These are phyloP conservation scores for Acer yangbiense DNA, from an alignment of 345 rosid species.

Conservation along the genomic window DNA sequence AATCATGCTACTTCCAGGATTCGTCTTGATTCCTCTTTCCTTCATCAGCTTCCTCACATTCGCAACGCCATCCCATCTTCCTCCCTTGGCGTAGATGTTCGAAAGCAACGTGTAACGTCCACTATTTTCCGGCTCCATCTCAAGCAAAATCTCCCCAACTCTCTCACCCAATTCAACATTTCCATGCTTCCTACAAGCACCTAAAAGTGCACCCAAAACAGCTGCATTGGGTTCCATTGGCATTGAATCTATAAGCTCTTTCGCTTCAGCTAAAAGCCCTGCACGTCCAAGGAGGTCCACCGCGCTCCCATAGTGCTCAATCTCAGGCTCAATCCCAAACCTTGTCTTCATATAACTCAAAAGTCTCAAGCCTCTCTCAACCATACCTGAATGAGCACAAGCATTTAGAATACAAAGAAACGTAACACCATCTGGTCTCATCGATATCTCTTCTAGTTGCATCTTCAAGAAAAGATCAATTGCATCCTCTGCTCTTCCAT, in stretches of 20 bases:
- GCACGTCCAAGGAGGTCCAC: slow-evolving; percentile 48
- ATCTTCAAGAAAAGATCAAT: slow-evolving; percentile 39
- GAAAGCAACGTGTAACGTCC: slow-evolving; percentile 47
- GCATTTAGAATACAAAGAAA: slow-evolving; percentile 40
- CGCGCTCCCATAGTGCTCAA: slow-evolving; percentile 50
- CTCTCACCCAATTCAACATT: slow-evolving; percentile 42
- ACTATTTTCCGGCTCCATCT: slow-evolving; percentile 45
- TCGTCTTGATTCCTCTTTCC: slow-evolving; percentile 46
- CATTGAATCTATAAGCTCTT: slow-evolving; percentile 39
- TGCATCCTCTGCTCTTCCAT: slow-evolving; percentile 49
- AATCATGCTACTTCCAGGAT: slow-evolving; percentile 37
- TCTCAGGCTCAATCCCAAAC: slow-evolving; percentile 35
- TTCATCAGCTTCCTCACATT: slow-evolving; percentile 44
- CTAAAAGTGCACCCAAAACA: slow-evolving; percentile 48
- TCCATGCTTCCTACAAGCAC: slow-evolving; percentile 46
- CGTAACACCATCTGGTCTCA: slow-evolving; percentile 42
- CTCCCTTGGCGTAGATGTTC: slow-evolving; percentile 49
- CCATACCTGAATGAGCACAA: slow-evolving; percentile 45
- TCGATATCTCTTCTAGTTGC: slow-evolving; percentile 24
- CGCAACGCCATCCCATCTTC: slow-evolving; percentile 44
- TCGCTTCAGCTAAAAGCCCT: slow-evolving; percentile 41
- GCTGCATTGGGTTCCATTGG: slow-evolving; percentile 45
- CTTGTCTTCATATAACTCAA: slow-evolving; percentile 33
- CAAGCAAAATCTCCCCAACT: slow-evolving; percentile 38
- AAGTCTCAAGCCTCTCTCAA: slow-evolving; percentile 32